Evolutionary conservation across 1,139 yeast species (phyloP).

Genomic region (Hemisphaericaspora xylofermentans): DNA sequence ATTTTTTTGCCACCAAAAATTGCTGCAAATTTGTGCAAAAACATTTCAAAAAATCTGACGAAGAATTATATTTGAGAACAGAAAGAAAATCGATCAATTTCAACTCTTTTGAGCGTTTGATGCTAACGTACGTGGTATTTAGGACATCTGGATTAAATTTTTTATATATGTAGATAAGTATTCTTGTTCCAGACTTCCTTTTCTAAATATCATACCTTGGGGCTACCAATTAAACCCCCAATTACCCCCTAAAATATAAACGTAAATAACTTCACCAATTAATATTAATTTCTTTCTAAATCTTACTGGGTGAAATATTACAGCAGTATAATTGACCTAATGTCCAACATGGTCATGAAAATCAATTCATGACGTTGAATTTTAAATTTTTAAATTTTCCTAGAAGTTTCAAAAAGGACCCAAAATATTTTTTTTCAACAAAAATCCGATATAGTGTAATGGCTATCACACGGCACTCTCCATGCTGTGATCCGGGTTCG

Average conservation of each 20-base stretch:
- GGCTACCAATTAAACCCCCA: not conserved
- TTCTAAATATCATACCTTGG: not conserved
- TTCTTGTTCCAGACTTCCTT: not conserved
- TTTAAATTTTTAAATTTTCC: too few species aligned
- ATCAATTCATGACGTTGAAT: too few species aligned
- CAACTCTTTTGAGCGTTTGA: too few species aligned
- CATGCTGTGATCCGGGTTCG: constrained; percentile 46
- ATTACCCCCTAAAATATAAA: not conserved
- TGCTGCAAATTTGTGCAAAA: not conserved
- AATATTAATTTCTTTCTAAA: not conserved
- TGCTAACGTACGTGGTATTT: too few species aligned
- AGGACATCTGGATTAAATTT: too few species aligned
- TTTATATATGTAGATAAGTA: too few species aligned
- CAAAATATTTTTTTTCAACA: constrained; percentile 8
- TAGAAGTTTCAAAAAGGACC: too few species aligned
- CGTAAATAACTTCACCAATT: not conserved
- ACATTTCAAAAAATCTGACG: not conserved
- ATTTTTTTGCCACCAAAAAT: not conserved
- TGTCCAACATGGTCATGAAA: too few species aligned
- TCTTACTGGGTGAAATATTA: too few species aligned
- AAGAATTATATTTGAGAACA: not conserved
- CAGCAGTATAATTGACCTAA: too few species aligned
- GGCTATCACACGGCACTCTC: constrained; percentile 32
- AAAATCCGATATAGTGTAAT: constrained; percentile 33
- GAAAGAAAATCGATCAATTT: too few species aligned